These are phyloP conservation scores for Mimosa pudica DNA, from an alignment of 306 rosid genomes.

Conservation along the genomic window DNA sequence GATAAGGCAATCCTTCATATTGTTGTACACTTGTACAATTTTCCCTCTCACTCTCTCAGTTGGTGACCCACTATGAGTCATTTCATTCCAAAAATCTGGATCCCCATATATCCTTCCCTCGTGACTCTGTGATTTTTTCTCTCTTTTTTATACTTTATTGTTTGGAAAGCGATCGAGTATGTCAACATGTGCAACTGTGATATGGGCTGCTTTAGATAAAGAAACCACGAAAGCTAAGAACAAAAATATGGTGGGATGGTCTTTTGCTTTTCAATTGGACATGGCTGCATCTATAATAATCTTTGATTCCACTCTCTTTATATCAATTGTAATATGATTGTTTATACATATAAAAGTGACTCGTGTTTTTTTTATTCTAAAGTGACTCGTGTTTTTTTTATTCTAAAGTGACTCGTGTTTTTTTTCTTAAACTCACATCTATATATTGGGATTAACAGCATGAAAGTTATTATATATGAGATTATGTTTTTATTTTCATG, in stretches of 20 bases:
- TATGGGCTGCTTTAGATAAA: constrained; percentile 32
- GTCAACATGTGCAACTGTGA: not conserved
- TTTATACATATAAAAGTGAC: not conserved
- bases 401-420: too few species aligned
- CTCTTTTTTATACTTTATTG: not conserved
- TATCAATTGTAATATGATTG: too few species aligned
- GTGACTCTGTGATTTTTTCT: not conserved
- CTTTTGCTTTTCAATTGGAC: not conserved
- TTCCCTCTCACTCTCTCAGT: not conserved
- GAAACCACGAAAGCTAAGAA: constrained; percentile 39
- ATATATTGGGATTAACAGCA: not conserved
- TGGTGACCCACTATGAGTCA: not conserved
- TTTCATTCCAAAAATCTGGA: constrained; percentile 1
- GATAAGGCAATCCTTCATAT: not conserved
- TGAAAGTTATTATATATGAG: not conserved
- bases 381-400: not conserved
- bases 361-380: not conserved
- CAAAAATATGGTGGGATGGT: not conserved
- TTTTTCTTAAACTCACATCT: too few species aligned
- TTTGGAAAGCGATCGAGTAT: not conserved
- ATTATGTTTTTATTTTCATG: not conserved
- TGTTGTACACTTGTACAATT: not conserved
- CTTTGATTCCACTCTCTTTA: too few species aligned
- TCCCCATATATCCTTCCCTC: constrained; percentile 7
- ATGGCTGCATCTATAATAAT: too few species aligned